Percentiles rank a stretch among this genome's conserved stretches.
phyloP scores from a whole-genome alignment of 805 yeast species.

The Yarrowia divulgata region DNA sequence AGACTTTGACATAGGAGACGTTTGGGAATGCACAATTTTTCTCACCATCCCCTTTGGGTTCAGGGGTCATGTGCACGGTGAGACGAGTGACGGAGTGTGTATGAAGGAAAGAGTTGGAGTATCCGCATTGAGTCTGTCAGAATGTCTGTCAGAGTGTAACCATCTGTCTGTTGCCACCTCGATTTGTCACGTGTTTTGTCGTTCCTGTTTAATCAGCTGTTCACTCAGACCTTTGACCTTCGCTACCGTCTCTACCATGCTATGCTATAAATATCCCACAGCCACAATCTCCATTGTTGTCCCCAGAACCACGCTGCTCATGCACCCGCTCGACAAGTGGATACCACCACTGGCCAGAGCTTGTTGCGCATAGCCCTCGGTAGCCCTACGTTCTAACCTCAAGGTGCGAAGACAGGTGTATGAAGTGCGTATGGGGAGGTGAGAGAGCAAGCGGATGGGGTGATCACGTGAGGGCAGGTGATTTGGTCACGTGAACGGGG shows the following conservation, averaged over 20 bases:
- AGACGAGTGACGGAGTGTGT: not conserved
- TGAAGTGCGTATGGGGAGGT: not conserved
- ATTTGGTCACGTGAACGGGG: no score
- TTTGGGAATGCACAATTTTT: constrained; percentile 13
- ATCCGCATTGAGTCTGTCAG: no score
- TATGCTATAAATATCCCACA: constrained; percentile 18
- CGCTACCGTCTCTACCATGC: not conserved
- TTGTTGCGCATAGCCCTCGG: constrained; percentile 20
- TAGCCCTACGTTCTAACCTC: constrained; percentile 10
- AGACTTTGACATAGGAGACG: constrained; percentile 7
- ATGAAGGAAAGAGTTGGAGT: no score
- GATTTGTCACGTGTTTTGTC: no score
- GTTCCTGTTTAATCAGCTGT: no score
- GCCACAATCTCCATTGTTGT: constrained; percentile 18
- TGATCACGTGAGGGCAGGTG: no score
- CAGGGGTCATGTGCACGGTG: constrained; percentile 1
- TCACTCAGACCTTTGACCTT: no score
- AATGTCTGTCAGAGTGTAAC: no score
- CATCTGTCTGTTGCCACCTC: no score
- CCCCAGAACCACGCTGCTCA: not conserved
- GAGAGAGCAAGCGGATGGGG: not conserved
- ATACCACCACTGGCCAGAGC: constrained; percentile 3
- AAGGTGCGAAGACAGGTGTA: not conserved
- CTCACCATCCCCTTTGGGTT: not conserved
- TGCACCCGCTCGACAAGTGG: not conserved